Conservation (phyloP, 2,329 filamentous ascomycete species). For the Penicillium vulpinum region DNA sequence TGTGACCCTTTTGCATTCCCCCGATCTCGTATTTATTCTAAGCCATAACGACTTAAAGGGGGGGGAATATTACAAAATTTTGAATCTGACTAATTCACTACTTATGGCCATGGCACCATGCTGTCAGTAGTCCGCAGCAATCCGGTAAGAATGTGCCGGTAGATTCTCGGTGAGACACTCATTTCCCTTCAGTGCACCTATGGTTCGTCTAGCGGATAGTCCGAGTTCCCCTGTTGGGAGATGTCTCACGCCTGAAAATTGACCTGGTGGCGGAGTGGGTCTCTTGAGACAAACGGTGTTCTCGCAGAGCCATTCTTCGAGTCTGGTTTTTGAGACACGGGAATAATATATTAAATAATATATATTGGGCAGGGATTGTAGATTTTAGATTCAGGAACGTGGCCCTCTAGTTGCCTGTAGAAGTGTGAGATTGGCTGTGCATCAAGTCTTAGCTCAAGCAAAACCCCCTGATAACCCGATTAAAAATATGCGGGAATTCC, state of each 20-base stretch:
- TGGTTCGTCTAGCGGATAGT: not conserved
- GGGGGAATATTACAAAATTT: too few species aligned
- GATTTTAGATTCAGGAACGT: not conserved
- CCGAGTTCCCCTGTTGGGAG: not conserved
- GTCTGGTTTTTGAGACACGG: not conserved
- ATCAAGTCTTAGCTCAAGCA: not conserved
- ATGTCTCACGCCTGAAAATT: conserved; percentile 3
- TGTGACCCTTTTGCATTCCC: not conserved
- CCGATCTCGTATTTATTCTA: not conserved
- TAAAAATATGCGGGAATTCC: not conserved
- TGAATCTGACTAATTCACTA: not conserved
- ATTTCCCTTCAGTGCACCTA: not conserved
- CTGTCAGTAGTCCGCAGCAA: not conserved
- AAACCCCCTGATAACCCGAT: too few species aligned
- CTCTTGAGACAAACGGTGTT: not conserved
- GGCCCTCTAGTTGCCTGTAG: not conserved
- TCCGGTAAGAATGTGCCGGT: not conserved
- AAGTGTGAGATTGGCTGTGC: not conserved
- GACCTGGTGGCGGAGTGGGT: conserved; percentile 1
- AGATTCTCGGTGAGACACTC: conserved; percentile 5
- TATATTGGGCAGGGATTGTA: not conserved
- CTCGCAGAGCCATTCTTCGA: not conserved
- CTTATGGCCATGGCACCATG: not conserved
- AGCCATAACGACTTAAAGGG: not conserved
- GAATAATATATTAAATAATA: too few species aligned